Conservation (phyloP, 371 early-diverging fungal genomes). For the Apophysomyces variabilis region DNA sequence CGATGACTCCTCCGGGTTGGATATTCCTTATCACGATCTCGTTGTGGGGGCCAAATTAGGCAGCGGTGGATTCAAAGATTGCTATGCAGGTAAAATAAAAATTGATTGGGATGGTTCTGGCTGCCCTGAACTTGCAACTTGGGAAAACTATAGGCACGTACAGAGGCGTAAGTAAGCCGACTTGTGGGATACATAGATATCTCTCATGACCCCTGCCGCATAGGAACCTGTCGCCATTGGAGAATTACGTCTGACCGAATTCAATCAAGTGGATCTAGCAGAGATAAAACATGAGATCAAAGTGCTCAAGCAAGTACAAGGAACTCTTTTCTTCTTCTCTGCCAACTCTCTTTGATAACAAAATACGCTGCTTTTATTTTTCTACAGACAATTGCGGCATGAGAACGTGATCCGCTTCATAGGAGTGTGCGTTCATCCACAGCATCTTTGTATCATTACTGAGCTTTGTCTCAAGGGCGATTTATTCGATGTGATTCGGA, state of each 20-base stretch:
- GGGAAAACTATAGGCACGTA: not conserved
- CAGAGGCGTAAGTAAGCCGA: conserved; percentile 11
- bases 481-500: conserved; percentile 76
- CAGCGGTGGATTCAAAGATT: conserved; percentile 84
- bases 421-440: conserved; percentile 71
- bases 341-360: no score
- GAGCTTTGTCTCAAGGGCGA: conserved; percentile 80
- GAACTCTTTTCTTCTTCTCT: not conserved
- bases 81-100: conserved; percentile 57
- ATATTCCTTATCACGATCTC: conserved; percentile 66
- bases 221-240: conserved; percentile 77
- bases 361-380: no score
- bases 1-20: conserved; percentile 48
- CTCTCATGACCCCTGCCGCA: not conserved
- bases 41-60: conserved; percentile 68
- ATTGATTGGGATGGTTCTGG: no score
- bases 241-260: conserved; percentile 66
- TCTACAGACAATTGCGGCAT: conserved; percentile 70
- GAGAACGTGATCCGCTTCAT: conserved; percentile 80
- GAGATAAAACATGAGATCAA: conserved; percentile 80
- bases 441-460: conserved; percentile 75
- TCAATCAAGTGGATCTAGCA: conserved; percentile 69
- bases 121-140: not conserved
- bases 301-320: conserved; percentile 66
- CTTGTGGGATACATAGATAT: not conserved